A percentile compares a stretch with the other conserved stretches of the same genome.
Evolutionary conservation across 805 yeast genomes (phyloP).

Genomic region (Starmerella powellii): DNA sequence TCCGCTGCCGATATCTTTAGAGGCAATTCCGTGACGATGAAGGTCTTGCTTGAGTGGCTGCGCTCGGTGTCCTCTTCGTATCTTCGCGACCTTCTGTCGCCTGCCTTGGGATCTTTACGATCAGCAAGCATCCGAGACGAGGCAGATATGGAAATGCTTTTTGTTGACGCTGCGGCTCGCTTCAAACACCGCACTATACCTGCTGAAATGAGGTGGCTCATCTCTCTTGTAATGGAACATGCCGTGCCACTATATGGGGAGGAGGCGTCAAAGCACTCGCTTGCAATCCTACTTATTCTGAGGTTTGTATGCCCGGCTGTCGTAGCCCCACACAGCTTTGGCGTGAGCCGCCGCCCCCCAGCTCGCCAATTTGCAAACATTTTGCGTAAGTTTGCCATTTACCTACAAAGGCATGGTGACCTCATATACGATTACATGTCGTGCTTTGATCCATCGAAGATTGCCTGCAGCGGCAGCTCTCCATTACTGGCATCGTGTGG

Average conservation of each 20-base stretch:
- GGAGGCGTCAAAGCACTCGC: not conserved
- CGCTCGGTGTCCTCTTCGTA: not conserved
- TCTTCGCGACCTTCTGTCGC: not conserved
- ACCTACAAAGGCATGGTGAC: not conserved
- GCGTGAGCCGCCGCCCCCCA: slow-evolving; percentile 3
- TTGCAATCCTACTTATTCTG: not conserved
- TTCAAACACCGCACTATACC: not conserved
- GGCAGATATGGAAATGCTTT: not conserved
- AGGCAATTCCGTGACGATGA: slow-evolving; percentile 6
- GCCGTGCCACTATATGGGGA: slow-evolving; percentile 1
- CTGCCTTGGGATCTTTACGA: not conserved
- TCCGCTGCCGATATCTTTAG: slow-evolving; percentile 1
- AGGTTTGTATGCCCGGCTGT: slow-evolving; percentile 8
- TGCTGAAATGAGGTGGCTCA: not conserved
- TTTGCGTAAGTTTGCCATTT: slow-evolving; percentile 4
- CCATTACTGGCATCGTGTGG: too few relatives aligned
- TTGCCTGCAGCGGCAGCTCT: too few relatives aligned
- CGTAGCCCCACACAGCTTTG: slow-evolving; percentile 4
- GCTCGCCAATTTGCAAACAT: not conserved
- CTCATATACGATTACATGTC: not conserved
- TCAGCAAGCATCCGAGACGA: not conserved
- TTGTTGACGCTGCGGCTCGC: not conserved
- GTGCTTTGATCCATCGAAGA: too few relatives aligned
- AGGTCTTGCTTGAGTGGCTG: slow-evolving; percentile 8
- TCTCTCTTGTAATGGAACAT: not conserved